Evolutionary conservation across 495 filamentous ascomycete species (phyloP).

Genomic region (Letharia lupina): DNA sequence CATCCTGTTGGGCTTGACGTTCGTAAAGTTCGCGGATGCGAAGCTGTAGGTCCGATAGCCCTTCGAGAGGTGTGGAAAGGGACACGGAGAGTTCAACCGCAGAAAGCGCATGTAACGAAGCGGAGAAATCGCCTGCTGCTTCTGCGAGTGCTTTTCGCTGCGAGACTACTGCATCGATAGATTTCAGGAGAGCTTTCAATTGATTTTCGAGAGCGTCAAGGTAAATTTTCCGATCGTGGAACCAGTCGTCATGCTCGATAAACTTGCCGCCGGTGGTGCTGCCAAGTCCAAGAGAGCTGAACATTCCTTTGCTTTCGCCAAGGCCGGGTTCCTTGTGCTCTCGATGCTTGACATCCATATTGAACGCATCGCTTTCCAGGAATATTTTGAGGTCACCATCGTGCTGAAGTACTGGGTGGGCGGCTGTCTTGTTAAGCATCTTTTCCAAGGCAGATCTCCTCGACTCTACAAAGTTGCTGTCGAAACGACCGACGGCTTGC

Average conservation of each 20-base stretch:
- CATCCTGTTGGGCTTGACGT: conserved; percentile 93
- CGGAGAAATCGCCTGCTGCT: conserved; percentile 84
- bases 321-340: conserved; percentile 82
- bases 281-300: conserved; percentile 77
- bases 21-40: conserved; percentile 93
- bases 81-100: conserved; percentile 80
- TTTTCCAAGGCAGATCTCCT: conserved; percentile 82
- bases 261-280: conserved; percentile 66
- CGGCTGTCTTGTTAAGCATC: conserved; percentile 92
- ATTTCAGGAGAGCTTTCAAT: conserved; percentile 85
- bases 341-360: conserved; percentile 94
- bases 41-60: conserved; percentile 82
- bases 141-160: conserved; percentile 91
- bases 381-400: conserved; percentile 93
- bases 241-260: conserved; percentile 98
- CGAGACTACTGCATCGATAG: conserved; percentile 81
- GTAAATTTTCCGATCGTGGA: conserved; percentile 91
- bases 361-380: conserved; percentile 91
- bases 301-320: conserved; percentile 85
- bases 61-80: conserved; percentile 81
- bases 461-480: conserved; percentile 93
- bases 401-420: conserved; percentile 84
- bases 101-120: conserved; percentile 80
- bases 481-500: conserved; percentile 92
- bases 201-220: conserved; percentile 92